Evolutionary conservation across 495 filamentous ascomycete species (phyloP).

Genomic region (Saxophila tyrrhenica): DNA sequence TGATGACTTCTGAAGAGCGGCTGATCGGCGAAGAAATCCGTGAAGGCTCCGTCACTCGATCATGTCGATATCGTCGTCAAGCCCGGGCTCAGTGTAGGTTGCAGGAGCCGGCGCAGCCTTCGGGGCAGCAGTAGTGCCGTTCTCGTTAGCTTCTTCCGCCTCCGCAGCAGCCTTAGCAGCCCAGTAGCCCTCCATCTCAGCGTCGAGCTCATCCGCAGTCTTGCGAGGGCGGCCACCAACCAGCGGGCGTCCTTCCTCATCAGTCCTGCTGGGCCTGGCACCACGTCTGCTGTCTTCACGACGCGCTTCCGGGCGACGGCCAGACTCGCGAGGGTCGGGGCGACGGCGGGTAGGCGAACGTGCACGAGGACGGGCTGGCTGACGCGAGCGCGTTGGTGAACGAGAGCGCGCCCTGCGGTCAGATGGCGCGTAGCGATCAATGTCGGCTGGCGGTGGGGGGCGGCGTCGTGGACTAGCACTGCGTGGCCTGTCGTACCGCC

Average conservation of each 20-base stretch:
- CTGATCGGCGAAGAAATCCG: too few relatives aligned
- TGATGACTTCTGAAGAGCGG: too few relatives aligned
- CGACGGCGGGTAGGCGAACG: conserved; percentile 37
- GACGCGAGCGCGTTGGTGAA: too few relatives aligned
- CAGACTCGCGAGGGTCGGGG: conserved; percentile 34
- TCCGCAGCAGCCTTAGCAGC: conserved; percentile 17
- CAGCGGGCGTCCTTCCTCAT: conserved; percentile 14
- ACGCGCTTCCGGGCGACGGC: conserved; percentile 37
- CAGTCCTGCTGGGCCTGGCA: conserved; percentile 27
- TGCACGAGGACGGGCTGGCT: too few relatives aligned
- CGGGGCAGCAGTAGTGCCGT: not conserved
- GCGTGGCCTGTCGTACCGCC: too few relatives aligned
- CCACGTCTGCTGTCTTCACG: conserved; percentile 26
- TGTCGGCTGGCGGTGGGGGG: conserved; percentile 56
- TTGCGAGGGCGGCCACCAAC: conserved; percentile 59
- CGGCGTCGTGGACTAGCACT: conserved; percentile 49
- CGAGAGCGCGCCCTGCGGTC: conserved; percentile 36
- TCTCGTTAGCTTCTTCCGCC: conserved; percentile 1
- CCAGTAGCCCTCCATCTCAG: conserved; percentile 96
- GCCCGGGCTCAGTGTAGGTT: not conserved
- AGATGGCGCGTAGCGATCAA: conserved; percentile 82
- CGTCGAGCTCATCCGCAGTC: conserved; percentile 85
- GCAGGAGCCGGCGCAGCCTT: not conserved
- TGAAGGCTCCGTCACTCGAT: conserved; percentile 4
- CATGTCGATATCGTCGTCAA: conserved; percentile 22